Conservation (phyloP, 257 asterid genomes). For the Solanum pimpinellifolium region DNA sequence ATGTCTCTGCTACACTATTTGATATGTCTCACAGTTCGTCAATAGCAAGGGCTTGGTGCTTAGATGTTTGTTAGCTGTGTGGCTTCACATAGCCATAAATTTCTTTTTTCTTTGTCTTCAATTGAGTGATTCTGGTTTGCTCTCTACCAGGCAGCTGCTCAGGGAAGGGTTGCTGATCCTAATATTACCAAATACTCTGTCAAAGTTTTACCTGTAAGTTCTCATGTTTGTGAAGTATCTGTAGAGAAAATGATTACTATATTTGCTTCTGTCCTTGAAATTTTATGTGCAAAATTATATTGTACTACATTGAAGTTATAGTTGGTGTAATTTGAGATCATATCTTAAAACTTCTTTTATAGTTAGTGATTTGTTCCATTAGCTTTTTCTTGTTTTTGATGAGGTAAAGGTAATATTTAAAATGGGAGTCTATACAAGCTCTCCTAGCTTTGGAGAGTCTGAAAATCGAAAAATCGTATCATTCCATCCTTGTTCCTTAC, state of each 20-base stretch:
- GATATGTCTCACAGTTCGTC: not conserved
- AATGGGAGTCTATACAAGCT: not conserved
- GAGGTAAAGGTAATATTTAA: not conserved
- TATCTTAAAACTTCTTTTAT: not conserved
- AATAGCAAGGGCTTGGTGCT: not conserved
- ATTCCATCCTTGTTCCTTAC: not conserved
- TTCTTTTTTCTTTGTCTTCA: not conserved
- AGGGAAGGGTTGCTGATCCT: constrained; percentile 60
- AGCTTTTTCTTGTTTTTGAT: not conserved
- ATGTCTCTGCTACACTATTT: not conserved
- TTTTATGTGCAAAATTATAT: not conserved
- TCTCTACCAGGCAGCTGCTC: constrained; percentile 47
- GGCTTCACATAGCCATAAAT: not conserved
- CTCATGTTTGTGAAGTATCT: not conserved
- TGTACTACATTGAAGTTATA: not conserved
- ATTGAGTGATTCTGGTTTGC: not conserved
- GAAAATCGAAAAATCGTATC: not conserved
- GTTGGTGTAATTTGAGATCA: not conserved
- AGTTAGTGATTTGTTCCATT: not conserved
- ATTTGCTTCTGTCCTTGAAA: not conserved
- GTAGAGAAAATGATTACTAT: not conserved
- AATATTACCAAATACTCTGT: constrained; percentile 65
- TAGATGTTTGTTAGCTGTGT: not conserved
- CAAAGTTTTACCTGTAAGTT: constrained; percentile 79
- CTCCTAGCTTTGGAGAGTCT: not conserved